Base-by-base conservation (phyloP, 2,329 filamentous ascomycete species). In the Fusarium zealandicum region DNA sequence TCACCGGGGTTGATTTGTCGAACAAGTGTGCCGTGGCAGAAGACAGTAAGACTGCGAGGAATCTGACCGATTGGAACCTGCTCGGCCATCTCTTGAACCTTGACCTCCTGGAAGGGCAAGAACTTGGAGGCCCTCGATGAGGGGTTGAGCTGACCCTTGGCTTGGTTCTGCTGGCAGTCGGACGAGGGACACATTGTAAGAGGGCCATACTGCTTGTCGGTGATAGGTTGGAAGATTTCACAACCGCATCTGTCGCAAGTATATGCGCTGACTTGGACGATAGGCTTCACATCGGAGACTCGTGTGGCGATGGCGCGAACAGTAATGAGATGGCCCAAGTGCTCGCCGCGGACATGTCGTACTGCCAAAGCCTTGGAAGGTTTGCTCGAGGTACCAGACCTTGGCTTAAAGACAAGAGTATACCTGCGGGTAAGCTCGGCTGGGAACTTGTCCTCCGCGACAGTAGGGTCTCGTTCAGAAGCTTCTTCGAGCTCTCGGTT, bases 61-160 rank as follows among this genome's bases (percentile, higher is more conserved):
- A 99, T 99, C 72, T 99, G 95, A 43, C 95, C 95, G 61, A 99
- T 96, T 7, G 95, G 95, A 0, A 99, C 95, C 74, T 99, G 95
- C 72, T 99, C 95, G n/a, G 95, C 92, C 86, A 98, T 91, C 73
- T 99, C 95, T 75, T 99, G 95, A 51, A 99, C 92, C 78, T 98
- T 98, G 75, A 98, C 87, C 75, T 99, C 95, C 75, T 99, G 95
- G 79, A 99, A 99, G 4, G 95, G 92, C 69, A 96, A 78, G 70
- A 98, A 99, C 70, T 98, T 99, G 44, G 93, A 97, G 0, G 93
- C 95, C 67, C 95, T 85, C n/a, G 93, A 96, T 1, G 93, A 97
- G 31, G 96, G 86, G 73, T 96, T 93, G 32, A 99, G 83, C 73
- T 97, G 92, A 14, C 95, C 95, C 74, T 95, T 96, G 65, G 91